These are phyloP conservation scores for Phylloporus sp. DNA, from an alignment of 768 basidiomycete genomes.

Conservation along the genomic window DNA sequence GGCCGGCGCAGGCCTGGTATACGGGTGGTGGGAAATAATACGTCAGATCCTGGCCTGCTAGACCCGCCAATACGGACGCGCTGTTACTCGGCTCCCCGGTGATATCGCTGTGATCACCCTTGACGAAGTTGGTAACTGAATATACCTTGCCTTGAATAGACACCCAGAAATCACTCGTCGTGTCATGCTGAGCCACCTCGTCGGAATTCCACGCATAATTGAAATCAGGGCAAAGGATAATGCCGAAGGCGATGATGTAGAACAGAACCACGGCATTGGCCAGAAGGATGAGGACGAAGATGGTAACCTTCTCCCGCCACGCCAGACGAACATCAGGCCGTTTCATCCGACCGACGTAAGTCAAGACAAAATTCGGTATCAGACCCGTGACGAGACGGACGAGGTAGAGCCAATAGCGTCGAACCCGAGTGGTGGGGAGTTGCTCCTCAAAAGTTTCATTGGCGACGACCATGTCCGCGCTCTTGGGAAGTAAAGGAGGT, in stretches of 20 bases:
- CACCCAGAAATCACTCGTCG: conserved; percentile 56
- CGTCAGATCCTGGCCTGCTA: conserved; percentile 62
- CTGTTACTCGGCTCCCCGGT: conserved; percentile 47
- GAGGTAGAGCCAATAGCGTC: conserved; percentile 56
- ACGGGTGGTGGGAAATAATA: conserved; percentile 63
- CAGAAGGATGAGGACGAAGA: conserved; percentile 54
- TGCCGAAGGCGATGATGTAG: conserved; percentile 63
- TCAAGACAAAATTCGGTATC: conserved; percentile 51
- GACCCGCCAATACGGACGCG: conserved; percentile 41
- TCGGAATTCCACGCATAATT: conserved; percentile 53
- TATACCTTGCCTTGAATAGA: conserved; percentile 60
- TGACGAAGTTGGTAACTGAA: conserved; percentile 55
- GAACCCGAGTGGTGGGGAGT: conserved; percentile 50
- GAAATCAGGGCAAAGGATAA: conserved; percentile 57
- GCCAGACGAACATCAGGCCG: conserved; percentile 64
- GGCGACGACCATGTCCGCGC: conserved; percentile 36
- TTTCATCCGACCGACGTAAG: conserved; percentile 57
- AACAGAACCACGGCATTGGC: conserved; percentile 56
- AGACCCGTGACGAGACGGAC: conserved; percentile 54
- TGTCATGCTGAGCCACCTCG: conserved; percentile 51
- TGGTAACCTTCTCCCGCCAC: conserved; percentile 68
- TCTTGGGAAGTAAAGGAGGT: conserved; percentile 35
- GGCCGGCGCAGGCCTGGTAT: conserved; percentile 51
- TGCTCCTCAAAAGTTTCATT: conserved; percentile 51
- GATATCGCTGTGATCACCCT: conserved; percentile 62